phyloP scores from a whole-genome alignment of 2,329 filamentous ascomycete genomes.

The Immersiporthe knoxdaviesiana region DNA sequence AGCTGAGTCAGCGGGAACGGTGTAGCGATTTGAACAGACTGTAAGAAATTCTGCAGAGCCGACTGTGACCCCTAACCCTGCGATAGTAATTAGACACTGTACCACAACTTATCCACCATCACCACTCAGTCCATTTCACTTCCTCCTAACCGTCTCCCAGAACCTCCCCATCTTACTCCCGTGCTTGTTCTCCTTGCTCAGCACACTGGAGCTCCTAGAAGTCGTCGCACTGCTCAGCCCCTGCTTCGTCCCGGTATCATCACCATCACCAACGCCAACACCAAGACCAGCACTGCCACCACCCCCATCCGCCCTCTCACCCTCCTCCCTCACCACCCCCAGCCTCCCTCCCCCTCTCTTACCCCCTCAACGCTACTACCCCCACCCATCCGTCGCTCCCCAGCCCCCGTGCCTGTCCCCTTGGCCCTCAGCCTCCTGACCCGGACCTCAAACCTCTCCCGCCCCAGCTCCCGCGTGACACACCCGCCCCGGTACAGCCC shows the following conservation, averaged over 20 bases:
- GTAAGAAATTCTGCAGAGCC: background rate
- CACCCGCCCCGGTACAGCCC: slow-evolving; percentile 27
- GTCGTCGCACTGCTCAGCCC: slow-evolving; percentile 12
- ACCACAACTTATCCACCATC: background rate
- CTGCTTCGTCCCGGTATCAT: background rate
- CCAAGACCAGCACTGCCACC: no score
- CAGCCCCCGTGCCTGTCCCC: slow-evolving; percentile 20
- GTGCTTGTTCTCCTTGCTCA: slow-evolving; percentile 4
- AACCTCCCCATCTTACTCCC: slow-evolving; percentile 20
- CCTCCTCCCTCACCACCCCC: slow-evolving; percentile 18
- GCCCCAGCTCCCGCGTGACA: slow-evolving; percentile 18
- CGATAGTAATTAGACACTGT: background rate
- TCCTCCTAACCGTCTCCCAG: slow-evolving; percentile 12
- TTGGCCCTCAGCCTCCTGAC: slow-evolving; percentile 22
- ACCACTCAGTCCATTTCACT: background rate
- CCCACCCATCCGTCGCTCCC: slow-evolving; percentile 9
- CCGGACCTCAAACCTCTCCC: slow-evolving; percentile 27
- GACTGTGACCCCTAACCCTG: slow-evolving; percentile 7
- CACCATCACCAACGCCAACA: no score
- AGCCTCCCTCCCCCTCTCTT: slow-evolving; percentile 6
- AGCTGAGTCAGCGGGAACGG: no score
- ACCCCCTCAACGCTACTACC: slow-evolving; percentile 7
- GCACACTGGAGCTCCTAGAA: slow-evolving; percentile 18
- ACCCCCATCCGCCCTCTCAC: background rate
- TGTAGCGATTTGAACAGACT: no score